Evolutionary conservation across 2,329 filamentous ascomycete genomes (phyloP), one percentile per base, ranked within the genome.

Genomic region (Gremmenia infestans): DNA sequence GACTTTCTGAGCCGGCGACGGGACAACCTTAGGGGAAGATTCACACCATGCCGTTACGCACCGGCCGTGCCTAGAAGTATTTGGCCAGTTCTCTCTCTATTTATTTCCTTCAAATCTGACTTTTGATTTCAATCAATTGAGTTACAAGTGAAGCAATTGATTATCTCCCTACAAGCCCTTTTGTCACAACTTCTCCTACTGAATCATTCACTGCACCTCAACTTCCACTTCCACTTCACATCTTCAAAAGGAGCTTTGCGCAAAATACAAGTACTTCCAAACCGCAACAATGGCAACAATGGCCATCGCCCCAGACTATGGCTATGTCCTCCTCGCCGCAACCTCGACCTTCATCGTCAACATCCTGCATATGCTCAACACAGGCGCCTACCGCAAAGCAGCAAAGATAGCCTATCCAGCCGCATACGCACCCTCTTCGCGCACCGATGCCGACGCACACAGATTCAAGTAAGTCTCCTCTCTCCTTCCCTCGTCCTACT

Each of bases 321-420:
- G 68, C 73, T 83, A 83, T 68, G 82, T 87, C 66, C 75, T 88
- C 53, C 74, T 78, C 52, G 79, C 76, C 47, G 82, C 82, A 54
- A 74, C 79, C 19, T 76, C 79, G 15, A 80, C 79, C 63, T 77
- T 83, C 71, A 74, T 87, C 68, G 67, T 87, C 70, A 83, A 82
- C 74, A 68, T 70, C 15, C 71, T 78, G 58, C 83, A 87, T 70
- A 59, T 65, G 47, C 0, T 74, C 39, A 72, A 80, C 53, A 81
- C 80, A 11, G 71, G 68, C 57, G 66, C 63, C 12, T 74, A 73
- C 60, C 82, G 84, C 70, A 81, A 76, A 65, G 71, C 72, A 22
- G 77, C 79, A 63, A 76, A 77, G 14, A 67, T 87, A 64, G 67
- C 71, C 45, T 87, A 86, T 64, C 85, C 85, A 25, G 76, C 72